A percentile compares a stretch with the other conserved stretches of the same genome.
Conservation (phyloP, 2,329 filamentous ascomycete species). For the Dactylellina haptotyla region DNA sequence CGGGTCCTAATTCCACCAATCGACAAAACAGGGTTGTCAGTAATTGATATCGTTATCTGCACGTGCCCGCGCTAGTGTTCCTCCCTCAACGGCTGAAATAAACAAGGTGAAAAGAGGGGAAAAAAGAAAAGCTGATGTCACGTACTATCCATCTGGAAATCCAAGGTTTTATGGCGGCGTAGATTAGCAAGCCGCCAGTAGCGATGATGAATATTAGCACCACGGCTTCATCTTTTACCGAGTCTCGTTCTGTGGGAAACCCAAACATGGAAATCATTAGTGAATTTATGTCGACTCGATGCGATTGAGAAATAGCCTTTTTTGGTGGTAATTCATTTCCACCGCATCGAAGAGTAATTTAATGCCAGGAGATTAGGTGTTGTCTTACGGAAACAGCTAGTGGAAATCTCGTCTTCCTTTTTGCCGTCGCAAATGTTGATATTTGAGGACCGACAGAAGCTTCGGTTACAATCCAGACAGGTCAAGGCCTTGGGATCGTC, state of each 20-base stretch:
- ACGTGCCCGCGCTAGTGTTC: background rate
- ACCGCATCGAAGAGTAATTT: no score
- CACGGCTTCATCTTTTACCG: constrained; percentile 73
- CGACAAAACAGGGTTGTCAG: background rate
- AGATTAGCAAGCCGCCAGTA: constrained; percentile 70
- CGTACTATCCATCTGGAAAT: constrained; percentile 62
- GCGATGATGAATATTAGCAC: constrained; percentile 74
- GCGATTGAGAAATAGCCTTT: background rate
- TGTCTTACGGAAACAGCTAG: constrained; percentile 71
- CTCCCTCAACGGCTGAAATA: background rate
- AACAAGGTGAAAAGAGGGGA: no score
- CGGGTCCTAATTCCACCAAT: constrained; percentile 28
- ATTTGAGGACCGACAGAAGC: constrained; percentile 73
- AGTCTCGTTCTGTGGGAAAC: constrained; percentile 68
- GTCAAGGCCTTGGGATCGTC: constrained; percentile 63
- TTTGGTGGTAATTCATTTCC: constrained; percentile 9
- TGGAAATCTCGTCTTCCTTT: constrained; percentile 72
- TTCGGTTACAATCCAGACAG: constrained; percentile 74
- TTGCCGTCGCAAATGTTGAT: constrained; percentile 71
- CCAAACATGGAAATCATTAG: background rate
- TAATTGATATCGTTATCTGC: background rate
- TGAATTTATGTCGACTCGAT: background rate
- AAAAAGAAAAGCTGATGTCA: constrained; percentile 62
- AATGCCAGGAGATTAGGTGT: background rate
- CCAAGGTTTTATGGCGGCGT: constrained; percentile 71